Conservation (phyloP, 2,329 filamentous ascomycete species). For the Westerdykella aurantiaca region DNA sequence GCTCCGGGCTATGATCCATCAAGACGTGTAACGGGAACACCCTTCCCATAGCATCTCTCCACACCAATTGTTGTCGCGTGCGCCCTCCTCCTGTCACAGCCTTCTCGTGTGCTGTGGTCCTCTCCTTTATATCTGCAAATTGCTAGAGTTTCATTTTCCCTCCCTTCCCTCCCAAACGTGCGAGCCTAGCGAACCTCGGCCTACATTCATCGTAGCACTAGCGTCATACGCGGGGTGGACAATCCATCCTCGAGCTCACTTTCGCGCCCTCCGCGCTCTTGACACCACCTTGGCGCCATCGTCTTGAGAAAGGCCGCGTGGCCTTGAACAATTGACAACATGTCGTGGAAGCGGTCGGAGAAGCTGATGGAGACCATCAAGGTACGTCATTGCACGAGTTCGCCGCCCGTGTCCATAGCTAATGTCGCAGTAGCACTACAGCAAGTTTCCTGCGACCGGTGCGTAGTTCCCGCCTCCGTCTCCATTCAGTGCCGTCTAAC, state of each 20-base stretch:
- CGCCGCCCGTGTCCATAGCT: conserved; percentile 11
- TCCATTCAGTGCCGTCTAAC: conserved; percentile 13
- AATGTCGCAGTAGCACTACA: conserved; percentile 60
- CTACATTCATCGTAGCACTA: conserved; percentile 18
- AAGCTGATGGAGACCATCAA: conserved; percentile 94
- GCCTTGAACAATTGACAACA: conserved; percentile 46
- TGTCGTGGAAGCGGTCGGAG: conserved; percentile 92
- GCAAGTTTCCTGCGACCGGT: conserved; percentile 92
- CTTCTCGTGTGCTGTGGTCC: not conserved
- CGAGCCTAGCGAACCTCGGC: conserved; percentile 20
- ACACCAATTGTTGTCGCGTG: conserved; percentile 9
- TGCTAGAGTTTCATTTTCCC: not conserved
- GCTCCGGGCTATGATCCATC: conserved; percentile 11
- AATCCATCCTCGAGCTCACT: conserved; percentile 10
- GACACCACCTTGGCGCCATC: conserved; percentile 28
- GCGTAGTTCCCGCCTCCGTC: conserved; percentile 75
- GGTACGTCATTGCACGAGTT: conserved; percentile 20
- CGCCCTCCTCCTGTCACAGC: conserved; percentile 4
- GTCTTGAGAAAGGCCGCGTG: conserved; percentile 27
- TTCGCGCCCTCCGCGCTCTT: conserved; percentile 5
- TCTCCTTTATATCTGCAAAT: not conserved
- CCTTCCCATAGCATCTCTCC: conserved; percentile 4
- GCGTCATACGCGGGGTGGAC: conserved; percentile 32
- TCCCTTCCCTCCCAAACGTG: conserved; percentile 1
- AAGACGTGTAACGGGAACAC: conserved; percentile 11